Evolutionary conservation across 1,284 basidiomycete genomes (phyloP).

Genomic region (Cutaneotrichosporon mucoides): DNA sequence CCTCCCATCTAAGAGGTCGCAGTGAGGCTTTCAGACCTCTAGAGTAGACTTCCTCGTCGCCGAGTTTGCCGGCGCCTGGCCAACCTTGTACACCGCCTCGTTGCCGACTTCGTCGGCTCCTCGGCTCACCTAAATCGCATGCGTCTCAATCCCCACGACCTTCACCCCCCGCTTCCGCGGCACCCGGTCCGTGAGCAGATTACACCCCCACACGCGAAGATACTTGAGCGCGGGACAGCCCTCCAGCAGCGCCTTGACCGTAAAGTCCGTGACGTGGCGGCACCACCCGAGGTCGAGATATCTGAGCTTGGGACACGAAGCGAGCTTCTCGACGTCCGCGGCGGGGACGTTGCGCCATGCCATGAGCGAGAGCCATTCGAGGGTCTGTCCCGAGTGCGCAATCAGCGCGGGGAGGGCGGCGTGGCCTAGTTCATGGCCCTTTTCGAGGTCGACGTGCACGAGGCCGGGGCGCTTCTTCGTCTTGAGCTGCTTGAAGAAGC

Average conservation of each 20-base stretch:
- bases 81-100: no score
- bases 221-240: slow-evolving; percentile 43
- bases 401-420: slow-evolving; percentile 64
- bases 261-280: slow-evolving; percentile 74
- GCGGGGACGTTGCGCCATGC: slow-evolving; percentile 65
- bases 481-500: slow-evolving; percentile 59
- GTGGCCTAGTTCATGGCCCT: slow-evolving; percentile 58
- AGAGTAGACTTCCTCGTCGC: no score
- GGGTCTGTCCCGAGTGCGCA: slow-evolving; percentile 60
- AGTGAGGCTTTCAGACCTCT: no score
- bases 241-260: slow-evolving; percentile 67
- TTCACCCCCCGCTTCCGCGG: slow-evolving; percentile 47
- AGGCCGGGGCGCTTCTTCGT: slow-evolving; percentile 47
- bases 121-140: slow-evolving; percentile 30
- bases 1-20: no score
- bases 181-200: slow-evolving; percentile 45
- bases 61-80: no score
- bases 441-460: slow-evolving; percentile 57
- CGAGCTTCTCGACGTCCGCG: slow-evolving; percentile 58
- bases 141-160: slow-evolving; percentile 50
- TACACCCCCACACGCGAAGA: slow-evolving; percentile 49
- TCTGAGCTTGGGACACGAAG: slow-evolving; percentile 55
- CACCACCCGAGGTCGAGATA: slow-evolving; percentile 84
- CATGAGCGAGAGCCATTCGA: slow-evolving; percentile 71
- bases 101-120: no score